Conservation (phyloP, 164 flowering plant species). For the Umbellularia californica region DNA sequence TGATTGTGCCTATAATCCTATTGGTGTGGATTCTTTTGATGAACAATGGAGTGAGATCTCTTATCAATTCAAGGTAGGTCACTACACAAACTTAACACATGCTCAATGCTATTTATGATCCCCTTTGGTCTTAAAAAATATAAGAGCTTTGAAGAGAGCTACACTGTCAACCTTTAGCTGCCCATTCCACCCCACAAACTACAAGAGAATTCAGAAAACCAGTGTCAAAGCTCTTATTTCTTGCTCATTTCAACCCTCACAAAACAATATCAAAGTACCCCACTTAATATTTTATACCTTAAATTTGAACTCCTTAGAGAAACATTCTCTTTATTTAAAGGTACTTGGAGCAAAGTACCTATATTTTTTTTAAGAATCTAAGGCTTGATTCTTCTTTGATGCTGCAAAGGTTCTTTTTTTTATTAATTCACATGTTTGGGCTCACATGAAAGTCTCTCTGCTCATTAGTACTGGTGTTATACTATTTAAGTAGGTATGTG, state of each 20-base stretch:
- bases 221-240: conserved; percentile 29
- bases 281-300: neutral
- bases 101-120: too few species aligned
- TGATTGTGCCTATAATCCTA: too few species aligned
- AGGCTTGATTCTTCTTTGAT: neutral
- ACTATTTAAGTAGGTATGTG: conserved; percentile 45
- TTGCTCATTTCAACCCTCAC: conserved; percentile 59
- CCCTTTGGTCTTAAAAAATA: too few species aligned
- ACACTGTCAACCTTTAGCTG: conserved; percentile 57
- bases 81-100: too few species aligned
- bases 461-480: neutral
- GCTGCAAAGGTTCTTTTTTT: too few species aligned
- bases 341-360: neutral
- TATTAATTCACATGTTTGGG: neutral
- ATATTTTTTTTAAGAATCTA: neutral
- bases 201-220: conserved; percentile 15
- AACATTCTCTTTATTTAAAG: too few species aligned
- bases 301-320: neutral
- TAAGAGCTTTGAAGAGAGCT: neutral
- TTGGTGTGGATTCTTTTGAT: too few species aligned
- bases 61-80: too few species aligned
- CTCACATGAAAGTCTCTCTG: neutral
- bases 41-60: too few species aligned
- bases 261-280: conserved; percentile 61
- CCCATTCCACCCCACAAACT: conserved; percentile 26